These are phyloP conservation scores for Guadua angustifolia DNA, from an alignment of 176 grass and related monocot species.

Conservation along the genomic window DNA sequence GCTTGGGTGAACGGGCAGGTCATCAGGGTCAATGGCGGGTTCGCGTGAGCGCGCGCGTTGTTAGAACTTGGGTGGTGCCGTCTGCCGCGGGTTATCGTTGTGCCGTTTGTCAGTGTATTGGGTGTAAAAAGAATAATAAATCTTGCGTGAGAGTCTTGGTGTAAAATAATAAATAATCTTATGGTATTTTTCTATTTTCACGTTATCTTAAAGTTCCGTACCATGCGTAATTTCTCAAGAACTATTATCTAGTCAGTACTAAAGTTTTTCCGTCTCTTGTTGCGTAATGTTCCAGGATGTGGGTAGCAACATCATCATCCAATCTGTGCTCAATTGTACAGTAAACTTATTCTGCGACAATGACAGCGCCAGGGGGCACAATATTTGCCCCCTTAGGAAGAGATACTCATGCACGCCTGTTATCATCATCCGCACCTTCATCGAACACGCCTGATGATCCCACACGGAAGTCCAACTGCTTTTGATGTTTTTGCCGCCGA, in stretches of 20 bases:
- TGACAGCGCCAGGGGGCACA: neutral
- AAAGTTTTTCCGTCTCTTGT: neutral
- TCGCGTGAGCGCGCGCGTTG: slow-evolving; percentile 29
- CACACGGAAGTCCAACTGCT: slow-evolving; percentile 91
- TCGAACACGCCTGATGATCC: slow-evolving; percentile 93
- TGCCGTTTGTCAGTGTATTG: neutral
- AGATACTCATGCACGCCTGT: slow-evolving; percentile 34
- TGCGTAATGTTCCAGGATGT: neutral
- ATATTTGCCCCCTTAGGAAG: neutral
- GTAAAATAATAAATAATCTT: neutral
- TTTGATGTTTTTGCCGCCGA: slow-evolving; percentile 83
- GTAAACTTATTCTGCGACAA: neutral
- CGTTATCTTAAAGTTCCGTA: neutral
- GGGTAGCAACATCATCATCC: neutral
- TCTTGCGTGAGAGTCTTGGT: neutral
- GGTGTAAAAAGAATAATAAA: neutral
- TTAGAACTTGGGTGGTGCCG: neutral
- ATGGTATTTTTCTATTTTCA: neutral
- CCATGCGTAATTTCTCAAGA: neutral
- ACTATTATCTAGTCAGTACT: neutral
- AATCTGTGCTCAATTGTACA: neutral
- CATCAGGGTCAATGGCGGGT: slow-evolving; percentile 68
- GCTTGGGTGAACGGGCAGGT: slow-evolving; percentile 66
- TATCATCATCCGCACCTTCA: slow-evolving; percentile 89
- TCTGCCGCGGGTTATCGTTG: neutral